These are phyloP conservation scores for Cercospora sp. DNA, from an alignment of 2,329 filamentous ascomycete genomes.

Conservation along the genomic window DNA sequence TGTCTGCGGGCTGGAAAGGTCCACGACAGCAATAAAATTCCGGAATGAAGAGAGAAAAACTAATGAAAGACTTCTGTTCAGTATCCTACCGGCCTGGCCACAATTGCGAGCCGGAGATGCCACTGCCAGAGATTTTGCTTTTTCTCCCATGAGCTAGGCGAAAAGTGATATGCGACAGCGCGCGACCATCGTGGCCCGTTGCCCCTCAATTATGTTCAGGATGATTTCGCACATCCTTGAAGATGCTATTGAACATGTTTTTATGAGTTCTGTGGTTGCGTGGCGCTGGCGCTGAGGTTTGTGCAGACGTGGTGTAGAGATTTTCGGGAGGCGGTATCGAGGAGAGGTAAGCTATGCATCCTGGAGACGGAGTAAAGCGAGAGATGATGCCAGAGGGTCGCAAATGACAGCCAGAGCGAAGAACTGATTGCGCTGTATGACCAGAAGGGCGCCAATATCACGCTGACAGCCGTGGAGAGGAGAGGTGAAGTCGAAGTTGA, in stretches of 20 bases:
- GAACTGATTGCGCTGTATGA: background rate
- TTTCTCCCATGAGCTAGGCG: background rate
- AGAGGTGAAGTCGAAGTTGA: conserved; percentile 15
- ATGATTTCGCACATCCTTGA: background rate
- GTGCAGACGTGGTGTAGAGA: conserved; percentile 1
- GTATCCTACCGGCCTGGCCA: background rate
- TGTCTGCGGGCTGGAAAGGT: background rate
- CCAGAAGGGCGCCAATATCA: background rate
- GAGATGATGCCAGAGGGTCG: background rate
- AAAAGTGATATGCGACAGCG: conserved; percentile 6
- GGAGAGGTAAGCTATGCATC: background rate
- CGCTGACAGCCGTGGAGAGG: background rate
- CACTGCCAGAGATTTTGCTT: background rate
- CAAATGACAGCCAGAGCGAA: background rate
- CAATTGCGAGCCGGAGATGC: background rate
- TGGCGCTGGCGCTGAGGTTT: conserved; percentile 13
- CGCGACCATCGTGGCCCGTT: background rate
- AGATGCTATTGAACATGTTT: background rate
- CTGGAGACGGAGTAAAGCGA: background rate
- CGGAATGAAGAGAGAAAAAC: background rate
- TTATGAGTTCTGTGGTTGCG: background rate
- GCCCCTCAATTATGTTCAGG: background rate
- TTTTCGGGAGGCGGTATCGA: background rate
- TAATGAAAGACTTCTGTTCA: background rate
- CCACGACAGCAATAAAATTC: background rate